Evolutionary conservation across 1,284 basidiomycete genomes (phyloP), one percentile per base, ranked within the genome.

Genomic region (Leucoagaricus sp.): DNA sequence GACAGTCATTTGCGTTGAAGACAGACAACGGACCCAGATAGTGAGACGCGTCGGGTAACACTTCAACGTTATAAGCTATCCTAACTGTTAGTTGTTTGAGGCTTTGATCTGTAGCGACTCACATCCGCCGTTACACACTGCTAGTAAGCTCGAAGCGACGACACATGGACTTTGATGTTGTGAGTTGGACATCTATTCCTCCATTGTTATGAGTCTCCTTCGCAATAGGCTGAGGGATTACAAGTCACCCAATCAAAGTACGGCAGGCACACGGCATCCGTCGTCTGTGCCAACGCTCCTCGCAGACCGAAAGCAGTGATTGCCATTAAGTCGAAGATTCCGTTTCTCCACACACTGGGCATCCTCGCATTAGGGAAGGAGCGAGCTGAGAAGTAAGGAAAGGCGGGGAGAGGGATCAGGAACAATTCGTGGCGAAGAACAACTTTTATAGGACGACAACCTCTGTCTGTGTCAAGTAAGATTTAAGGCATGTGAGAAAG

Each of bases 111-210:
- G 19, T 6, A 6, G 5, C 15, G 19, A 67, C 68, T 60, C 55
- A 77, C 72, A 57, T 29, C 70, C 70, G 53, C 65, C 66, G 42
- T 65, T 69, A 61, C 79, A 80, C 6, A 74, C 70, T 12, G 72
- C 69, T 23, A 75, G 56, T 0, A 78, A 69, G 17, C 72, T 70
- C 1, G 75, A 72, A 13, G 77, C 76, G 31, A 81, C 72, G 13
- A 74, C 63, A 63, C 79, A 81, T 6, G 79, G 78, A 47, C 70
- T 76, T 58, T 79, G 71, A 26, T 73, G 70, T 38, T 69, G 67
- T 4, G 76, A 74, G 56, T 78, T 79, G 48, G 67, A 72, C 21
- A 73, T 69, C 77, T 79, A 41, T 13, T 21, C 15, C 31, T 28
- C 38, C 44, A n/a, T n/a, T n/a, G n/a, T n/a, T n/a, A n/a, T n/a